Evolutionary conservation across 2,329 filamentous ascomycete genomes (phyloP).

Genomic region (Macrophomina pseudophaseolina): DNA sequence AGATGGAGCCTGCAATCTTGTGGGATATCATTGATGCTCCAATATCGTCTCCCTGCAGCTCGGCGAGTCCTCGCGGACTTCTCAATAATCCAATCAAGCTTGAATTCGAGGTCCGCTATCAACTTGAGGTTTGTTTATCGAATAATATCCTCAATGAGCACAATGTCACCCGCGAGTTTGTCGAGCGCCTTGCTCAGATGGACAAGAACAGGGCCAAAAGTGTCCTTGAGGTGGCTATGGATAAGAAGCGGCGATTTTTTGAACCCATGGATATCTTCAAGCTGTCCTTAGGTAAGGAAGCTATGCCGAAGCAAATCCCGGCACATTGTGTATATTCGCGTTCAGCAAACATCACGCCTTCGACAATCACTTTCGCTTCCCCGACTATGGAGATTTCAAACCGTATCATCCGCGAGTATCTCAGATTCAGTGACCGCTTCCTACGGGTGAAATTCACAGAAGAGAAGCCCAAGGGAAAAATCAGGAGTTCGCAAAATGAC

Average conservation of each 20-base stretch:
- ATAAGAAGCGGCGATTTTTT: conserved; percentile 65
- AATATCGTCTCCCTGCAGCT: not conserved
- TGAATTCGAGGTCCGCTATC: conserved; percentile 78
- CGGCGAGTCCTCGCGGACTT: not conserved
- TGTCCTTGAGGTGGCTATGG: conserved; percentile 76
- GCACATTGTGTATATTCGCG: conserved; percentile 76
- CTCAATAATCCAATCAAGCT: conserved; percentile 44
- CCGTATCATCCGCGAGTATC: conserved; percentile 77
- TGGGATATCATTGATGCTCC: conserved; percentile 34
- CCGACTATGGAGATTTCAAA: conserved; percentile 88
- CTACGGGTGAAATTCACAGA: conserved; percentile 89
- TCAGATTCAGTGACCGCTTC: conserved; percentile 74
- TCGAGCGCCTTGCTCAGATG: conserved; percentile 63
- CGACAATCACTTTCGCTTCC: conserved; percentile 76
- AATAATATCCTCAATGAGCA: conserved; percentile 77
- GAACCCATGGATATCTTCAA: conserved; percentile 77
- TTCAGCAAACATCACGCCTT: conserved; percentile 82
- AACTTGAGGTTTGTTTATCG: conserved; percentile 92
- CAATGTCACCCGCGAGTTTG: conserved; percentile 70
- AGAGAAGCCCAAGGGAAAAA: conserved; percentile 64
- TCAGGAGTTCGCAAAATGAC: conserved; percentile 30
- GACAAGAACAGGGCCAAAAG: conserved; percentile 62
- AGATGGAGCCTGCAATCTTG: conserved; percentile 30
- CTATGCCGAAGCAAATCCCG: conserved; percentile 59
- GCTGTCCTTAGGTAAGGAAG: conserved; percentile 50